Evolutionary conservation across 2,329 filamentous ascomycete species (phyloP), one percentile per base, ranked within the genome.

Genomic region (Exophiala sideris): DNA sequence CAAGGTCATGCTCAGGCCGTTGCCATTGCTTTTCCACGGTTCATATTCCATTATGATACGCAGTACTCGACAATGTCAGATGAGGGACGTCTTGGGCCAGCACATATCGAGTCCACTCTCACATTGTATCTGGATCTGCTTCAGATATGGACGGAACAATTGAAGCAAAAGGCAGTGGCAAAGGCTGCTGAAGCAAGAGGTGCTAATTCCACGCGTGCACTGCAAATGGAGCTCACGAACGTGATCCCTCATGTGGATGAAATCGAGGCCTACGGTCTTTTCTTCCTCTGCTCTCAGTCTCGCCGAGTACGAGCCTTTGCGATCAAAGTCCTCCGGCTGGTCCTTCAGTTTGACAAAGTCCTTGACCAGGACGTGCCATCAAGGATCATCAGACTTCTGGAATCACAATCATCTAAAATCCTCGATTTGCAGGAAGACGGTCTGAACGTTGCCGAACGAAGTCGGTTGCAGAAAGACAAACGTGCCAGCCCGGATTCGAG

Each of bases 41-140:
- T 97, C 71, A 99, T 99, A 49, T 99, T 99, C 75, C 96, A 94
- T 63, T 99, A 97, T 68, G 95, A 99, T 69, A 91, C 95, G 62
- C 85, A 91, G 20, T 99, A 99, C 70, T 90, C 92, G 1, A 97
- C 94, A 32, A 96, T 97, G 85, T 96, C 91, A 8, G 94, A 99
- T 66, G 94, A 95, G 32, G 94, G 94, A 2, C 94, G 99, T 86
- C 83, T 99, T 20, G 94, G 92, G 0, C 86, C 89, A 33, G 89
- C 87, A 3, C 94, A 99, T 66, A 96, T 99, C 53, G 94, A 99
- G 69, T 96, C 86, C 62, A 99, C 94, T 0, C 72, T 99, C 16
- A 86, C 88, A 59, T 79, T 99, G 9, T 99, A 99, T 65, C 89
- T 97, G 24, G 91, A 99, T 70, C 75, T 99, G 4, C 78, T 99